Percentiles rank a stretch among this genome's conserved stretches.
phyloP scores from a whole-genome alignment of 1,284 basidiomycete species.

The Trichosporon coremiiforme region DNA sequence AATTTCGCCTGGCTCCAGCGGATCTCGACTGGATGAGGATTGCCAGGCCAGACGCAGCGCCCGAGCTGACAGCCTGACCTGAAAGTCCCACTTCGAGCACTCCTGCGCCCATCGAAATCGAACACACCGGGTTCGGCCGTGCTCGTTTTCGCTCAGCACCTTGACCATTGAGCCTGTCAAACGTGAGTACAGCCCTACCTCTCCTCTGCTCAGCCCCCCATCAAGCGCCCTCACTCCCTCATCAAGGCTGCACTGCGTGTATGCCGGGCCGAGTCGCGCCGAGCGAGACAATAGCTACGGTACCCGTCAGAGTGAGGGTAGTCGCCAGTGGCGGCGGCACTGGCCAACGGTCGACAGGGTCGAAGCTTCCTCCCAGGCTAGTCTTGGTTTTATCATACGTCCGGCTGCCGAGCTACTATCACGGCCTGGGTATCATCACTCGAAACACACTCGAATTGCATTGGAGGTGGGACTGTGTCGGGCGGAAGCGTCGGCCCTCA shows the following conservation, averaged over 20 bases:
- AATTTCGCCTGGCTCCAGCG: neutral
- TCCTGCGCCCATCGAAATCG: neutral
- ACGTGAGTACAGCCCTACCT: neutral
- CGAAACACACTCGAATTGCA: neutral
- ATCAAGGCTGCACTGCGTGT: neutral
- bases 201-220: neutral
- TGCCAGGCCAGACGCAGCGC: neutral
- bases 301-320: neutral
- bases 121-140: neutral
- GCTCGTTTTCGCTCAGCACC: neutral
- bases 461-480: neutral
- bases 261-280: neutral
- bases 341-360: neutral
- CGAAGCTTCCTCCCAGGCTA: neutral
- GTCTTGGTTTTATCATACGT: neutral
- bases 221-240: neutral
- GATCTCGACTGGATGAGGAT: neutral
- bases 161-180: neutral
- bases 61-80: neutral
- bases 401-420: neutral
- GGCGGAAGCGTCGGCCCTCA: neutral
- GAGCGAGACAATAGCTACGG: neutral
- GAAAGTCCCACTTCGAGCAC: neutral
- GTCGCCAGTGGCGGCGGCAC: constrained; percentile 4
- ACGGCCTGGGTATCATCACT: neutral